A percentile compares a stretch with the other conserved stretches of the same genome.
Evolutionary conservation across 257 asterid species (phyloP).

Genomic region (Capsicum baccatum): DNA sequence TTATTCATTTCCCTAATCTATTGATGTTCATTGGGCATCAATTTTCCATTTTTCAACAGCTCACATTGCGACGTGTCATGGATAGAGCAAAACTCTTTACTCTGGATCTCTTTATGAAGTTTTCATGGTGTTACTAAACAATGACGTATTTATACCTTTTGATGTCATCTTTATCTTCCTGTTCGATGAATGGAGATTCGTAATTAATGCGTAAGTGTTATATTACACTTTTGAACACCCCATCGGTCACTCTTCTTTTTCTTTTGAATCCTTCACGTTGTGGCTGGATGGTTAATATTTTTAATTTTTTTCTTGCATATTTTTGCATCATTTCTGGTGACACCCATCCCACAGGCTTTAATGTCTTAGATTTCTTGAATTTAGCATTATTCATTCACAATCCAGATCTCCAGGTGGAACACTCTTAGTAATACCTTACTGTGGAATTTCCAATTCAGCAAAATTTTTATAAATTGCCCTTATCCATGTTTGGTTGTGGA

Average conservation of each 20-base stretch:
- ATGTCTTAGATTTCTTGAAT: no score
- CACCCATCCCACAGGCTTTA: no score
- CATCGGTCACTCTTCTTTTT: not conserved
- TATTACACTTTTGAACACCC: not conserved
- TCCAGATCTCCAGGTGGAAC: no score
- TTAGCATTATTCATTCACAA: no score
- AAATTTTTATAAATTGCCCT: no score
- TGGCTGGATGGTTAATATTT: no score
- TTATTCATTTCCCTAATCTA: not conserved
- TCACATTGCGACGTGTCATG: conserved; percentile 54
- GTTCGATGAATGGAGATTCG: conserved; percentile 52
- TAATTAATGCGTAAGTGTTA: conserved; percentile 43
- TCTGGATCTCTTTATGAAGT: conserved; percentile 59
- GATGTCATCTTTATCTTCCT: conserved; percentile 49
- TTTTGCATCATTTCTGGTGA: no score
- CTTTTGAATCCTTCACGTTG: not conserved
- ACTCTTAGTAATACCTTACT: no score
- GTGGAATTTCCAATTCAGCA: no score
- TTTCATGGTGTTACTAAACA: conserved; percentile 59
- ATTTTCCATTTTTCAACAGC: conserved; percentile 39
- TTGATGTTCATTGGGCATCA: not conserved
- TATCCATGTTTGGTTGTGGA: no score
- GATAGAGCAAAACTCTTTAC: conserved; percentile 55
- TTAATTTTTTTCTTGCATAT: no score
- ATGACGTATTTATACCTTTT: conserved; percentile 51